Percentiles rank a stretch among this genome's conserved stretches.
phyloP scores from a whole-genome alignment of 2,329 filamentous ascomycete species.

The Paecilomyces niveus region DNA sequence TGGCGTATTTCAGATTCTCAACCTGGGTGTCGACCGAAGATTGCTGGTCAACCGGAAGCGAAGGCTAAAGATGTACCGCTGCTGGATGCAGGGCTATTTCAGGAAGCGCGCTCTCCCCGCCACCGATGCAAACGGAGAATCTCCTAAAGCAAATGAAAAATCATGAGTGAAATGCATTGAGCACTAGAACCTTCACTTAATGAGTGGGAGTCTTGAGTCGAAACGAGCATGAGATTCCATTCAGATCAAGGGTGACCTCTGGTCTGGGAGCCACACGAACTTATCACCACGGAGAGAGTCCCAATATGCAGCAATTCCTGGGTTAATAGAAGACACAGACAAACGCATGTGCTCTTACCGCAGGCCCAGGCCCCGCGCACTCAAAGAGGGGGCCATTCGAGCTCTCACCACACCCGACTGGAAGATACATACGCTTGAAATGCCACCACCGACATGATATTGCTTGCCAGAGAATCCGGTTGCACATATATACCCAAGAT shows the following conservation, averaged over 20 bases:
- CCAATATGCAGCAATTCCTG: no score
- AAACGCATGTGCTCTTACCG: not conserved
- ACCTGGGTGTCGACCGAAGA: slow-evolving; percentile 78
- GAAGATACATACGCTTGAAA: not conserved
- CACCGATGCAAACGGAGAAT: not conserved
- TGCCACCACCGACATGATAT: not conserved
- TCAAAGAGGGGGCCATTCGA: not conserved
- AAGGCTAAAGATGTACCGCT: slow-evolving; percentile 96
- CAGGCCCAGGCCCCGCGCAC: not conserved
- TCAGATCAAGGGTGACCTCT: not conserved
- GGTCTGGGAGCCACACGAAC: not conserved
- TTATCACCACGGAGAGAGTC: not conserved
- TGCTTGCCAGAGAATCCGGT: not conserved
- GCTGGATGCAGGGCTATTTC: slow-evolving; percentile 56
- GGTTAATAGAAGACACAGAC: not conserved
- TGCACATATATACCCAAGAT: not conserved
- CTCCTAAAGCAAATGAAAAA: not conserved
- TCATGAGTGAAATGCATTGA: not conserved
- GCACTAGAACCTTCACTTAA: not conserved
- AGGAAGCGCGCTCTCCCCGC: slow-evolving; percentile 18
- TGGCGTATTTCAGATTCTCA: slow-evolving; percentile 59
- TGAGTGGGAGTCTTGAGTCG: not conserved
- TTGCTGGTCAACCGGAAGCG: slow-evolving; percentile 86
- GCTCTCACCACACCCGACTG: not conserved
- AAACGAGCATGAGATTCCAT: no score